Evolutionary conservation across 2,329 filamentous ascomycete species (phyloP).

Genomic region (Fusarium nanum): DNA sequence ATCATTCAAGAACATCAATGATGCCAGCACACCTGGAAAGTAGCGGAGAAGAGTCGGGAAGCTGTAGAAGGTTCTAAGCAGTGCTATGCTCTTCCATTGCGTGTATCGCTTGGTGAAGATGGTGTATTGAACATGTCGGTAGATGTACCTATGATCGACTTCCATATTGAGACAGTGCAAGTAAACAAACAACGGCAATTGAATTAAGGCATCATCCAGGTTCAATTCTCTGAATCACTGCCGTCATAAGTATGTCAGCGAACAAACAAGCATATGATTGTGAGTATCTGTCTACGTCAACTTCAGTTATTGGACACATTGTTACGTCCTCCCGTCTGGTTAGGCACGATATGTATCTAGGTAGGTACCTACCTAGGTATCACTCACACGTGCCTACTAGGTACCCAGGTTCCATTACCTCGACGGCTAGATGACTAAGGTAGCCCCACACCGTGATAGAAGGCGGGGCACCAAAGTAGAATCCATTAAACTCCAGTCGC

Average conservation of each 20-base stretch:
- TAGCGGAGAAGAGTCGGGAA: slow-evolving; percentile 24
- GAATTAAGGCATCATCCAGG: background rate
- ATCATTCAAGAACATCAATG: slow-evolving; percentile 14
- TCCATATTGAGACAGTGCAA: background rate
- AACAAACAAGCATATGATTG: background rate
- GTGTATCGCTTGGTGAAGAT: background rate
- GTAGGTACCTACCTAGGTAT: background rate
- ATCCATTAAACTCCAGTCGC: slow-evolving; percentile 50
- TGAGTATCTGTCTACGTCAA: background rate
- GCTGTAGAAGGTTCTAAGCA: slow-evolving; percentile 29
- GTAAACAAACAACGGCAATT: background rate
- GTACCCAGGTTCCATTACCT: background rate
- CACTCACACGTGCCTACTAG: background rate
- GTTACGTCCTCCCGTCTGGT: background rate
- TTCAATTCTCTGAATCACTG: background rate
- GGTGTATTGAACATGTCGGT: background rate
- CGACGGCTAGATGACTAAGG: slow-evolving; percentile 40
- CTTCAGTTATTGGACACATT: background rate
- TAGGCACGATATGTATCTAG: too few relatives aligned
- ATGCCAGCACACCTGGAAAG: slow-evolving; percentile 5
- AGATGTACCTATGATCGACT: slow-evolving; percentile 17
- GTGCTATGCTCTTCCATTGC: slow-evolving; percentile 6
- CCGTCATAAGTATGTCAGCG: background rate
- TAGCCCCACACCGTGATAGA: slow-evolving; percentile 16
- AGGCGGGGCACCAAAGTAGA: slow-evolving; percentile 36